Conservation (phyloP, 352 stramenopile genomes). For the Globisporangium carolinianum region DNA sequence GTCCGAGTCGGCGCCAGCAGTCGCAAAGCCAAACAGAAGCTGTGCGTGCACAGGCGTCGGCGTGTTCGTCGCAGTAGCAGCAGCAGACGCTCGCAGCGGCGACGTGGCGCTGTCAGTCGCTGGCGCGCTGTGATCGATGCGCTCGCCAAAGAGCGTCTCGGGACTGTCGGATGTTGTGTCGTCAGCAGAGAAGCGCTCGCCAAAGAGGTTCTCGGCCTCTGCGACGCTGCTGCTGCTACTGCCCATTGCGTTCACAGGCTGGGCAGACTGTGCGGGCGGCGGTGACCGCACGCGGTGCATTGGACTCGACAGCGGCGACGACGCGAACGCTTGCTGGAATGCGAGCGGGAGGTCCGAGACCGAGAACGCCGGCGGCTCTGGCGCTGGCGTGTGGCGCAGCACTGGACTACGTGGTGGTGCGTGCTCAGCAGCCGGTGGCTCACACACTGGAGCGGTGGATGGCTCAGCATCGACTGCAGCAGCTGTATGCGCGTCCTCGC, state of each 20-base stretch:
- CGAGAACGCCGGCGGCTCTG: not conserved
- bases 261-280: not conserved
- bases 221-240: constrained; percentile 2
- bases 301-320: not conserved
- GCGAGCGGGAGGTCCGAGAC: constrained; percentile 1
- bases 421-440: not conserved
- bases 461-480: not conserved
- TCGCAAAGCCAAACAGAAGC: constrained; percentile 55
- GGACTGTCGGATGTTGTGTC: constrained; percentile 28
- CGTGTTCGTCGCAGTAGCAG: not conserved
- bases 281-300: not conserved
- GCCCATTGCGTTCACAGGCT: not conserved
- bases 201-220: constrained; percentile 16
- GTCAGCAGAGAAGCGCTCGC: constrained; percentile 10
- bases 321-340: constrained; percentile 9
- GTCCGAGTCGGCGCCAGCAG: constrained; percentile 27
- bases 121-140: constrained; percentile 2
- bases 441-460: not conserved
- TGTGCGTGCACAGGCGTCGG: constrained; percentile 16
- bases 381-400: not conserved
- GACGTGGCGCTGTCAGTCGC: not conserved
- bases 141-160: constrained; percentile 51
- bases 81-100: not conserved
- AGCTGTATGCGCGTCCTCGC: too few species aligned
- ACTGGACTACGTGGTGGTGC: not conserved